Percentiles rank a stretch among this genome's conserved stretches.
Evolutionary conservation across 768 basidiomycete species (phyloP).

Genomic region (Xerocomus potaroensis): DNA sequence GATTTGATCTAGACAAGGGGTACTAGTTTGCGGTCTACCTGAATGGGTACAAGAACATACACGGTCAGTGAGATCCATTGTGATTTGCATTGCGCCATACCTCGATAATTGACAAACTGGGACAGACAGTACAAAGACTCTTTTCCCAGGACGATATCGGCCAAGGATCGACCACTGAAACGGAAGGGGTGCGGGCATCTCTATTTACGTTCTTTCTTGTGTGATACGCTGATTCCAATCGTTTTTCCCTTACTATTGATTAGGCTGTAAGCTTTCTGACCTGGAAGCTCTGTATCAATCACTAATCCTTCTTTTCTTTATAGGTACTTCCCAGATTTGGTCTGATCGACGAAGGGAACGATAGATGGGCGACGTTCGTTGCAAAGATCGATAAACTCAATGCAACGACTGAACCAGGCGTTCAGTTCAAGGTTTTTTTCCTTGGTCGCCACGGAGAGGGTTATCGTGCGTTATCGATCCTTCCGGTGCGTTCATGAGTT

Average conservation of each 20-base stretch:
- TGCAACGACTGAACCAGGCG: constrained; percentile 6
- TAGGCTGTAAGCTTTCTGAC: constrained; percentile 17
- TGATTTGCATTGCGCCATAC: not conserved
- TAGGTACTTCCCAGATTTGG: constrained; percentile 22
- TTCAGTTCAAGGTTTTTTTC: constrained; percentile 51
- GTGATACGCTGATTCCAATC: not conserved
- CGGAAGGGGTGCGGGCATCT: constrained; percentile 6
- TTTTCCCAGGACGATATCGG: constrained; percentile 19
- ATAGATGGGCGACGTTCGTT: constrained; percentile 47
- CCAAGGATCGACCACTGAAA: not conserved
- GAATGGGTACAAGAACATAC: constrained; percentile 12
- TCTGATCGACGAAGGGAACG: constrained; percentile 39
- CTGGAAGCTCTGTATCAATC: too few species aligned
- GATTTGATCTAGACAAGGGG: too few species aligned
- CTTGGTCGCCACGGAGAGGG: constrained; percentile 72
- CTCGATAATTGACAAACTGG: not conserved
- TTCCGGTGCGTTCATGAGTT: not conserved
- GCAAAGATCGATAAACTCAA: constrained; percentile 39
- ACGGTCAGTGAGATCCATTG: constrained; percentile 5
- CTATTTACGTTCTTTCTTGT: not conserved
- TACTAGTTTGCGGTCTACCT: not conserved
- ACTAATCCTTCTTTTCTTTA: not conserved
- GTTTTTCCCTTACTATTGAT: not conserved
- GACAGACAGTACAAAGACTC: constrained; percentile 18
- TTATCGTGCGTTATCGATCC: constrained; percentile 14